Base-by-base conservation (phyloP, 1,139 yeast genomes). In the Scheffersomyces cryptocercus region DNA sequence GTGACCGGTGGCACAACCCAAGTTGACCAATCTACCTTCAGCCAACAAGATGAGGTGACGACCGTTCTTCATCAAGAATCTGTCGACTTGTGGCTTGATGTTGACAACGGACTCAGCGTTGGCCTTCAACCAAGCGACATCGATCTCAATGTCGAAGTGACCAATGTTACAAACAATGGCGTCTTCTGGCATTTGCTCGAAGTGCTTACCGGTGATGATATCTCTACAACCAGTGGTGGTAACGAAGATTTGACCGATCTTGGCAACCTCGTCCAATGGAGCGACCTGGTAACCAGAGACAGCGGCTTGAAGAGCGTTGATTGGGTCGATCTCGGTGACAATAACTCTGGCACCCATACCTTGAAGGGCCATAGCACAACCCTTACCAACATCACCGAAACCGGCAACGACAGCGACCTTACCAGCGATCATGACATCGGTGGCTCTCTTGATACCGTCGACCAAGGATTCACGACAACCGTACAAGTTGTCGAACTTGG, bases 1-100 rank as follows among this genome's bases (percentile, higher is more conserved):
- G 83, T 93, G 99, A 69, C 99, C 99, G 67, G 99, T 95, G 70
- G 99, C 99, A 81, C 99, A 95, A 65, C 99, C 99, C 73, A 93
- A 84, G 91, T 93, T 93, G 72, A 93, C 99, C 68, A 93, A 86
- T 83, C 99, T 91, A 78, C 99, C 99, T 77, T 91, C 97, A 60
- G 99, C 99, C 67, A 93, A 87, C 70, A 93, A 82, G 77, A 93
- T 91, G 67, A 93, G 69, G 81, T 93, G 99, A 72, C 88, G 89
- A 67, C 99, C 99, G 64, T 79, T 80, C 68, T 82, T 77, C 80
- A 93, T 75, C 73, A 89, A 81, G 86, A 75, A 93, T 81, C 99
- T 88, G 86, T 93, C 99, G 66, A 93, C 99, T 79, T 91, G 98
- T 65, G 99, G 98, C 83, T 93, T 93, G 77, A 93, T 91, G 89